Base-by-base conservation (phyloP, 306 rosid species). In the Delonix regia region DNA sequence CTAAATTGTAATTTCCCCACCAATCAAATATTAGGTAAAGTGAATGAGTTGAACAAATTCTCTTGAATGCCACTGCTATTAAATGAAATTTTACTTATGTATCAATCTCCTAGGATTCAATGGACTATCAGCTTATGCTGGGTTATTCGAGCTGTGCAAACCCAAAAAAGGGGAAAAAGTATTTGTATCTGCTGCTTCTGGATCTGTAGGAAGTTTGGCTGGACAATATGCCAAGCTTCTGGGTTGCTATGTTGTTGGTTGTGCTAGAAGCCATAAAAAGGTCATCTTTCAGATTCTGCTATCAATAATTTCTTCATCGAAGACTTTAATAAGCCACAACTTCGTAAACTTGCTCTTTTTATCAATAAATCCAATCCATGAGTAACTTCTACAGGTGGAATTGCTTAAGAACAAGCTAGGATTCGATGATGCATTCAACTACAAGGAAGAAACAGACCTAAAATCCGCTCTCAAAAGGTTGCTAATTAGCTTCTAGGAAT, bases 241-340 rank as follows among this genome's bases (percentile, higher is more conserved):
- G 3, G 97, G 97, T 66, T 94, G 98, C 82, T 86, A 91, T 59
- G 98, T 92, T 63, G 96, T 94, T 81, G 98, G 97, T 5, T 85
- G 84, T 59, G 91, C 91, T 41, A 90, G 96, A 59, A 88, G 78
- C 74, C 71, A 86, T 5, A 61, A 87, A 76, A 94, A 94, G 97
- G 98, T 94, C 6, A 27, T 11, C 27, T 15, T 7, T 21, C 18
- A 36, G 10, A 49, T 22, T 48, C n/a, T 9, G 15, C 15, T 30
- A 30, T 30, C 33, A 30, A 30, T 1, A 30, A 30, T 30, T 30
- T 1, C 41, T 36, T 3, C 41, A 36, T 36, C n/a, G n/a, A n/a
- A n/a, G n/a, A n/a, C n/a, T n/a, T n/a, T n/a, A n/a, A n/a, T n/a
- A n/a, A n/a, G n/a, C n/a, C n/a, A n/a, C n/a, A n/a, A n/a, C n/a